Evolutionary conservation across 257 asterid species (phyloP), one percentile per base, ranked within the genome.

Genomic region (Fraxinus cuspidata): DNA sequence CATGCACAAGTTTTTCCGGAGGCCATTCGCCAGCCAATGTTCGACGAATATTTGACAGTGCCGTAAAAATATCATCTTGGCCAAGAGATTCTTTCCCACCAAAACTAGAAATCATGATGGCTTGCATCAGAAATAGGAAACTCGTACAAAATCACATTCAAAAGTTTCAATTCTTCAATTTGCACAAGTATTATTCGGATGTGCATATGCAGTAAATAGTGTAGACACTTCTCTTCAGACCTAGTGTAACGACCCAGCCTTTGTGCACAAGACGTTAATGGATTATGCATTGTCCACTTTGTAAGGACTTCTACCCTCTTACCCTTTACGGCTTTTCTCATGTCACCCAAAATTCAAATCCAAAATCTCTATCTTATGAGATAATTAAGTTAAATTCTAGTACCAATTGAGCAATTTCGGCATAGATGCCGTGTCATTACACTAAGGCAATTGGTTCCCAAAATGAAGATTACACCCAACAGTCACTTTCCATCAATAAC

Each of bases 21-120:
- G 97, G 92, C 98, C 98, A 90, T 63, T 93, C 96, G 11, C 99
- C 99, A 13, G 92, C 94, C 84, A 93, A 89, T 12, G 96, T 95
- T 70, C 83, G 83, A 23, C 98, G 93, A 25, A 93, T 93, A 76
- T 81, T 86, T 70, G 98, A 89, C 84, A 91, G 72, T 19, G 80
- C 73, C 42, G 90, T 28, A 37, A 89, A 92, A 25, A 92, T 88
- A 71, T 92, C 88, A 37, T 83, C 80, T 56, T 85, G 88, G 29
- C 99, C 98, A 0, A 80, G 72, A 11, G 79, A 85, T 83, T 93
- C 98, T 86, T 86, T 93, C 79, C 88, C 96, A 25, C 90, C 83
- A 70, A 93, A 95, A 84, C 99, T 95, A 87, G 76, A 85, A 81
- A 80, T 56, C 6, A 37, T 58, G 60, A 76, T 40, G 72, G 74